Evolutionary conservation across 139 green algal genomes (phyloP), one percentile per base, ranked within the genome.

Genomic region (Chlamydomonas urium): DNA sequence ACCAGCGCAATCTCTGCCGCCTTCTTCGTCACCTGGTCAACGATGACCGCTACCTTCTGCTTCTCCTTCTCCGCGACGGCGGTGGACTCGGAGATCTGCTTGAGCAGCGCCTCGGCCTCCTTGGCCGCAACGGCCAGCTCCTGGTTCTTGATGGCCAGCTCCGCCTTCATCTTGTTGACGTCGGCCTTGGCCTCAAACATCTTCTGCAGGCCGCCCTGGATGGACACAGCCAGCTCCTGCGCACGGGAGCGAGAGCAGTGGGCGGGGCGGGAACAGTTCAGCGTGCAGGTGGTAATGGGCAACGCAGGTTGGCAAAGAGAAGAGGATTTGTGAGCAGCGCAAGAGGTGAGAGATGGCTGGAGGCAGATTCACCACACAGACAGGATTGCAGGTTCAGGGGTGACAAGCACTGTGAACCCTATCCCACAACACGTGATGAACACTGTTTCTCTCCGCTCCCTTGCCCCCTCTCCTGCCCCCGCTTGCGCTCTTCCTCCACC

Each of bases 131-230:
- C 85, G 6, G 84, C 89, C 47, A 98, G 85, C 76, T 97, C 87
- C 81, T 90, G 84, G 74, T 97, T 94, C 83, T 97, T 98, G 29
- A 93, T 72, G 19, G 84, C 88, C 59, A 98, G 88, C 86, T 97
- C 91, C 2, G 73, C 88, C 83, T 93, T 91, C 90, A 97, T 94
- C 75, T 85, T 88, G 80, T 88, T 88, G 35, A 97, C 91, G 66
- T 97, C 93, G 8, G 83, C 79, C 82, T 97, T 97, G 66, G 93
- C 93, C 71, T 96, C 86, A 33, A 86, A 83, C 93, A 98, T 96
- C 83, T 97, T 97, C 61, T 89, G 76, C 63, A 98, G 81, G 17
- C 93, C 93, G 35, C 72, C 83, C 73, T 87, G 80, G 65, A 96
- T 92, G 47, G 85, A 81, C 57, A 80, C 66, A 0, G 83, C 79